Evolutionary conservation across 208 protist species (phyloP).

Genomic region (Crithidia expoeki): DNA sequence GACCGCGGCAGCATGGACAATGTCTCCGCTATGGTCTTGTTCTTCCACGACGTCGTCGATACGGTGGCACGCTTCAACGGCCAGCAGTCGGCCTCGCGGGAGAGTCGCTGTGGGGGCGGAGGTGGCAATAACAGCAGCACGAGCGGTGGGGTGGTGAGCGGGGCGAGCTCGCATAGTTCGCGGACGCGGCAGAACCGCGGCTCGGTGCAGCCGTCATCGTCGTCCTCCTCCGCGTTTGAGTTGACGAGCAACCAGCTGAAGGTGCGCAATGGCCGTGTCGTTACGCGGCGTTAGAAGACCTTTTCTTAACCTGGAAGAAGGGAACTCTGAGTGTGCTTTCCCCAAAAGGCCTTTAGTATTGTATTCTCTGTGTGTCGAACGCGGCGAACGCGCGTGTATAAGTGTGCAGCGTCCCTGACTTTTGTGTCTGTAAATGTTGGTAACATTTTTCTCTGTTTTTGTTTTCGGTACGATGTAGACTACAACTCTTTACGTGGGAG

Average conservation of each 20-base stretch:
- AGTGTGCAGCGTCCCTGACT: too few relatives aligned
- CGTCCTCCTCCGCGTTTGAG: conserved; percentile 16
- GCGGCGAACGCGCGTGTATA: too few relatives aligned
- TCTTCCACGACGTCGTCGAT: conserved; percentile 84
- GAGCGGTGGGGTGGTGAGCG: neutral
- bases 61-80: conserved; percentile 57
- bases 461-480: too few relatives aligned
- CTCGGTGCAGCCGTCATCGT: conserved; percentile 11
- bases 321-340: too few relatives aligned
- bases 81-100: neutral
- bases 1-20: conserved; percentile 83
- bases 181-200: neutral
- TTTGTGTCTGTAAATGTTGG: too few relatives aligned
- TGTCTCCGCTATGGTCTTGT: conserved; percentile 75
- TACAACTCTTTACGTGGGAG: too few relatives aligned
- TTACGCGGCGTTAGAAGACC: conserved; percentile 16
- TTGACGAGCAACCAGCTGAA: conserved; percentile 32
- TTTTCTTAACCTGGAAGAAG: neutral
- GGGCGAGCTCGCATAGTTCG: neutral
- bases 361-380: too few relatives aligned
- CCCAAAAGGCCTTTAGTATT: too few relatives aligned
- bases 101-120: neutral
- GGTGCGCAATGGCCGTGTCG: conserved; percentile 33
- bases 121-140: neutral
- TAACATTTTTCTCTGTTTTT: too few relatives aligned